Conservation (phyloP, 805 yeast genomes). For the Lachancea thermotolerans region DNA sequence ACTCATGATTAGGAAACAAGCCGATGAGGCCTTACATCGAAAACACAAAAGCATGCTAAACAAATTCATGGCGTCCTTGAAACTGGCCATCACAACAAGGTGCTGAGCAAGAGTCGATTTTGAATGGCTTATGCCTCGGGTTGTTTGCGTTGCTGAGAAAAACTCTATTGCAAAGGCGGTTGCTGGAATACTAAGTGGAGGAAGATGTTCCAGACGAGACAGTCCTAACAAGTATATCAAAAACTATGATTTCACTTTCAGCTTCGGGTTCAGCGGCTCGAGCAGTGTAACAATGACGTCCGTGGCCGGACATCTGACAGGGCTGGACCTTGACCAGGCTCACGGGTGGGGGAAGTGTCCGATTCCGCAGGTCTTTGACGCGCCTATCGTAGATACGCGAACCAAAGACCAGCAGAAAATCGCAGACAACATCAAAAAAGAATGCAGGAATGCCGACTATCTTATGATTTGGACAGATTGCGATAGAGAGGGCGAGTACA, state of each 20-base stretch:
- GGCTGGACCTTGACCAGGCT: slow-evolving; percentile 55
- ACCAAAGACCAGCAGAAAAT: slow-evolving; percentile 41
- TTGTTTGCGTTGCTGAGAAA: slow-evolving; percentile 95
- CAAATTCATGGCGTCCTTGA: too few relatives aligned
- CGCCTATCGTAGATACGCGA: slow-evolving; percentile 47
- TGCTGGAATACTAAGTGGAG: slow-evolving; percentile 63
- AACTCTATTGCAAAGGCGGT: slow-evolving; percentile 90
- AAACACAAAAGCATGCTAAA: too few relatives aligned
- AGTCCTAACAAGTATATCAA: slow-evolving; percentile 56
- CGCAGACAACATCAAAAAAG: slow-evolving; percentile 58
- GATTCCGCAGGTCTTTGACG: slow-evolving; percentile 63
- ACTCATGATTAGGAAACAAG: neutral
- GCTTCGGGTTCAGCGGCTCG: slow-evolving; percentile 44
- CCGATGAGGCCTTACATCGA: neutral
- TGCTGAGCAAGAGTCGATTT: too few relatives aligned
- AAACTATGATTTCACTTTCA: slow-evolving; percentile 71
- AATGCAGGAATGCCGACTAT: slow-evolving; percentile 52
- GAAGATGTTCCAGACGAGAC: slow-evolving; percentile 41
- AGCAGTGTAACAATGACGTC: slow-evolving; percentile 89
- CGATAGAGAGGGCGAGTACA: slow-evolving; percentile 92
- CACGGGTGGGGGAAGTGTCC: slow-evolving; percentile 54
- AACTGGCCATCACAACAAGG: too few relatives aligned
- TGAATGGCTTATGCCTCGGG: slow-evolving; percentile 20
- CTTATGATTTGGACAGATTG: slow-evolving; percentile 98
- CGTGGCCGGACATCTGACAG: slow-evolving; percentile 79